These are phyloP conservation scores for Biancaea sappan DNA, from an alignment of 306 rosid genomes.

Conservation along the genomic window DNA sequence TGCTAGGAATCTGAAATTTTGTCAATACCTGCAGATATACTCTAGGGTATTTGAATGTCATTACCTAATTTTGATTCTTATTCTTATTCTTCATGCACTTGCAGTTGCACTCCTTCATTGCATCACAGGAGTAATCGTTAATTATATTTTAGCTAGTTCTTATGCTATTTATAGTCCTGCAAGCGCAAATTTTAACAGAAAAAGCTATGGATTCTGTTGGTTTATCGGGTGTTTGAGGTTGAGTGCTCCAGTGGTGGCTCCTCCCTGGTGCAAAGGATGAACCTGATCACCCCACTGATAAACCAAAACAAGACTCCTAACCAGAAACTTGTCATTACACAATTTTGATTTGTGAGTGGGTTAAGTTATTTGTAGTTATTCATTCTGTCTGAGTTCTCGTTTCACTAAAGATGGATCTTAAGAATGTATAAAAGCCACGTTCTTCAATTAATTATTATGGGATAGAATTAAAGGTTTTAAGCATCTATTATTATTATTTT, in stretches of 20 bases:
- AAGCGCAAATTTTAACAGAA: not conserved
- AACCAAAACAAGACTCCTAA: not conserved
- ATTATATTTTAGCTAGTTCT: not conserved
- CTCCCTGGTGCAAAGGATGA: conserved; percentile 11
- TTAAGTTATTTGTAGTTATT: too few species aligned
- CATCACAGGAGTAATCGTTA: not conserved
- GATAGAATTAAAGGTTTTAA: too few species aligned
- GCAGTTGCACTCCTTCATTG: conserved; percentile 16
- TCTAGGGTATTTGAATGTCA: not conserved
- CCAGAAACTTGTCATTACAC: not conserved
- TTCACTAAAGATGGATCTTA: not conserved
- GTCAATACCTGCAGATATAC: not conserved
- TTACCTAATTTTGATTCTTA: not conserved
- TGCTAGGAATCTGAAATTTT: not conserved
- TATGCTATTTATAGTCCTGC: not conserved
- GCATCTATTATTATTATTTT: too few species aligned
- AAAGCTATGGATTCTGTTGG: not conserved
- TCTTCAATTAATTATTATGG: too few species aligned
- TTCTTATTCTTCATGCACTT: not conserved
- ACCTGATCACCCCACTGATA: conserved; percentile 7
- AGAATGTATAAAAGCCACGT: not conserved
- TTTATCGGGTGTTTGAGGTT: conserved; percentile 19
- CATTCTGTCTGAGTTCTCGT: too few species aligned
- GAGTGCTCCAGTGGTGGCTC: not conserved
- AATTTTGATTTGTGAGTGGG: too few species aligned